Evolutionary conservation across 2,329 filamentous ascomycete species (phyloP).

Genomic region (Fusarium sambucinum): DNA sequence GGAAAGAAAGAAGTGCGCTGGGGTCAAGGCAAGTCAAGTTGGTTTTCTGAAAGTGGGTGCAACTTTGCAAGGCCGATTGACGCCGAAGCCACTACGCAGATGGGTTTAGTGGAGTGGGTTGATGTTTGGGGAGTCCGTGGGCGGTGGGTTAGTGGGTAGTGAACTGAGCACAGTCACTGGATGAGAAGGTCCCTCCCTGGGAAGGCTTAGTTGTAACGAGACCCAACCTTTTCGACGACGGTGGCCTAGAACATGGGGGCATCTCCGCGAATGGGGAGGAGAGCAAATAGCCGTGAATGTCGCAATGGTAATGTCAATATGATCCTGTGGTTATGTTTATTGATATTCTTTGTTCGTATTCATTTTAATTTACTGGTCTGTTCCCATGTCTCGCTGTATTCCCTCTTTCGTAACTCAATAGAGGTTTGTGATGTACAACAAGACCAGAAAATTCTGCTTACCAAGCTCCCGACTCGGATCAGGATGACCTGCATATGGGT

Average conservation of each 20-base stretch:
- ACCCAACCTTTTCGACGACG: constrained; percentile 12
- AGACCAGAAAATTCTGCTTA: constrained; percentile 24
- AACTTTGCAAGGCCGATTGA: constrained; percentile 46
- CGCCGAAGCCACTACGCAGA: constrained; percentile 46
- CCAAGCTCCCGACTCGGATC: constrained; percentile 17
- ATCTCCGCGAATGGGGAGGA: constrained; percentile 12
- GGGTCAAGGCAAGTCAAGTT: constrained; percentile 36
- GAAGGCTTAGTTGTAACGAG: constrained; percentile 27
- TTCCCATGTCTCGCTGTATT: neutral
- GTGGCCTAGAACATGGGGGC: constrained; percentile 25
- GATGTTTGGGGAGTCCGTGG: constrained; percentile 17
- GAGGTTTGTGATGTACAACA: neutral
- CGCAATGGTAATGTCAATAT: constrained; percentile 21
- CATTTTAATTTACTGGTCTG: neutral
- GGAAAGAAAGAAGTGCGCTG: constrained; percentile 42
- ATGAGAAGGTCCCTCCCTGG: constrained; percentile 12
- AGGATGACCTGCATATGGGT: constrained; percentile 18
- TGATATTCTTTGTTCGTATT: constrained; percentile 1
- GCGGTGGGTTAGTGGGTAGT: constrained; percentile 43
- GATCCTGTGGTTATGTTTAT: constrained; percentile 1
- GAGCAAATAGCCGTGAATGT: constrained; percentile 10
- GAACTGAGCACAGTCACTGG: constrained; percentile 35
- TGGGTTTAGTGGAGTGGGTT: constrained; percentile 29
- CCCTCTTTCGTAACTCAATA: constrained; percentile 10
- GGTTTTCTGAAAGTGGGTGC: constrained; percentile 47